Base-by-base conservation (phyloP, 2,329 filamentous ascomycete genomes). In the Teratosphaeria pseudoeucalypti region DNA sequence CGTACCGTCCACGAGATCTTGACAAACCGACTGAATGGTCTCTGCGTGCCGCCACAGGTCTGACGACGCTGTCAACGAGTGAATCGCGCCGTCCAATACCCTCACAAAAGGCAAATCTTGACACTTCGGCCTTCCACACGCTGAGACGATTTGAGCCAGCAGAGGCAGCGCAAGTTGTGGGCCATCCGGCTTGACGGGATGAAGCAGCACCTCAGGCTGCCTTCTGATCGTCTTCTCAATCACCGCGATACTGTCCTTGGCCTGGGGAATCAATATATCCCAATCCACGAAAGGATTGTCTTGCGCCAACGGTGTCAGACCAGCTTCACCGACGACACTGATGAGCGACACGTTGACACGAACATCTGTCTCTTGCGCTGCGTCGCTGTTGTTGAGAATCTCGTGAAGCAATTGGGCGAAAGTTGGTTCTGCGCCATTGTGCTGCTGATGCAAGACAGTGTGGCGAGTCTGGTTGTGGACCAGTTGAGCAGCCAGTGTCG, bases 401-500 rank as follows among this genome's bases (percentile, higher is more conserved):
- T 86, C 84, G 63, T 85, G 84, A 29, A 92, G 79, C 2, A 96
- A 80, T 57, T 86, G 84, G 63, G 88, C 85, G 63, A 96, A 86
- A 56, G 90, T 88, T 65, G 86, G 84, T 61, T 58, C 61, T 47
- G 67, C 65, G 49, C 62, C 63, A 19, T 29, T 23, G n/a, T 27
- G 58, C 52, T 58, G 60, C 87, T 85, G 67, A 87, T 82, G 57
- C 82, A 82, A 67, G 82, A 81, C 53, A 23, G 43, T n/a, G 16
- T 19, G 43, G 54, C 65, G 59, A 56, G 62, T 67, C 59, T 87
- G 85, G 71, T 89, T 90, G 71, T 89, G 86, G 64, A 94, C 90
- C 60, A 96, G 85, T 73, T 95, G 89, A 12, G 90, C 90, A 57
- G 92, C 90, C 68, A 96, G 81, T 10, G 91, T 95, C 16, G 92